Evolutionary conservation across 805 yeast species (phyloP), one percentile per base, ranked within the genome.

Genomic region (Schwanniomyces sp.): DNA sequence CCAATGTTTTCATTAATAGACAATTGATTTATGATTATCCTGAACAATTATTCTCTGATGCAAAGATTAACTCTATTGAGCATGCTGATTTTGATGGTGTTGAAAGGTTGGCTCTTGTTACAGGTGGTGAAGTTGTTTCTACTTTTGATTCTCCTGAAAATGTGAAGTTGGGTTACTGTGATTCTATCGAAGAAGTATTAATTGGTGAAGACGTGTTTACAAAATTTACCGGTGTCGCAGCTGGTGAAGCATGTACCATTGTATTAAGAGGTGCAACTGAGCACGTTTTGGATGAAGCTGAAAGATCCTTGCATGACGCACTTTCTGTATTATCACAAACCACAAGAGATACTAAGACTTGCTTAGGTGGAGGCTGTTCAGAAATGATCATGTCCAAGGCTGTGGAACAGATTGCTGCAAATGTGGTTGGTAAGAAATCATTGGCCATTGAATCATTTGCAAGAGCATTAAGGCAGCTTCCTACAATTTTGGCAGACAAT

Each of bases 1-100:
- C 89, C 63, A 88, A 89, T 67, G 84, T 92, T 58, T 94, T 94
- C 66, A 91, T 94, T 57, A 94, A 94, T 75, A 84, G 99, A 64
- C 99, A 94, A 72, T 80, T 94, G 62, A 94, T 94, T 62, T 94
- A 94, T 71, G 97, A 94, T 74, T 94, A 92, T 80, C 99, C 99
- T 24, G 99, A 94, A 72, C 97, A 89, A 70, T 77, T 94, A 56
- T 88, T 94, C 62, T 80, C 96, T 5, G 99, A 92, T 57, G 70
- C 90, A 38, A 82, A 84, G 46, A 88, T 94, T 59, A 91, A 89
- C 68, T 84, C 97, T 18, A 90, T 94, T 53, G 99, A 94, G 69
- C 99, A 94, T 64, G 98, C 99, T 12, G 99, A 94, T 69, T 94
- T 94, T 59, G 98, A 89, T 62, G 99, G 98, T 61, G 89, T 94